phyloP scores from a whole-genome alignment of 306 rosid species.

The Oxytropis ochrocephala region DNA sequence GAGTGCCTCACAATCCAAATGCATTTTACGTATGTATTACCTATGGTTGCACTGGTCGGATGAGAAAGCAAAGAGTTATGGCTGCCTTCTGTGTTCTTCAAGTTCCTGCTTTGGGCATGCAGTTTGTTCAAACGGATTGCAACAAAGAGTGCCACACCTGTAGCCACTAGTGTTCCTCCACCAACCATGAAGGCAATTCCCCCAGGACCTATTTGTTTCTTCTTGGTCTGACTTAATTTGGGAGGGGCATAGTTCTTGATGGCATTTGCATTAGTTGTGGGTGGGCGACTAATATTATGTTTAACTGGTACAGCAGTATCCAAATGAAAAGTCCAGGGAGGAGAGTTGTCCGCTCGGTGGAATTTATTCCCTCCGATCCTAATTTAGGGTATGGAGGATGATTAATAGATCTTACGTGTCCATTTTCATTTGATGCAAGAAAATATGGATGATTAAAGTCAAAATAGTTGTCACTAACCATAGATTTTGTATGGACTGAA shows the following conservation, averaged over 20 bases:
- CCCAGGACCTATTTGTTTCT: conserved; percentile 55
- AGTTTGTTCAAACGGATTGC: conserved; percentile 41
- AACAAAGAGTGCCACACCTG: conserved; percentile 51
- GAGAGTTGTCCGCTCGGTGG: conserved; percentile 46
- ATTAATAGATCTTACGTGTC: not conserved
- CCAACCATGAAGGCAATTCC: conserved; percentile 70
- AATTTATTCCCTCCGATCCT: conserved; percentile 86
- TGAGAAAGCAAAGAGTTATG: conserved; percentile 34
- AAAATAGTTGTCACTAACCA: conserved; percentile 40
- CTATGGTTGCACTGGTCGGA: conserved; percentile 46
- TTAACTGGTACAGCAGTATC: conserved; percentile 37
- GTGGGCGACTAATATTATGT: conserved; percentile 50
- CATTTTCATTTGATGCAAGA: not conserved
- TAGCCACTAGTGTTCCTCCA: conserved; percentile 56
- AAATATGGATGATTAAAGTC: not conserved
- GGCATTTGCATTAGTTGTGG: conserved; percentile 67
- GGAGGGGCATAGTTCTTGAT: conserved; percentile 47
- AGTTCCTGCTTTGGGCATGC: conserved; percentile 17
- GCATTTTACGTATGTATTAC: conserved; percentile 31
- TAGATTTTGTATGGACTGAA: conserved; percentile 68
- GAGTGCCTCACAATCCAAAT: not conserved
- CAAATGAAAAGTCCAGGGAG: conserved; percentile 73
- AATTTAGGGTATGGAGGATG: conserved; percentile 6
- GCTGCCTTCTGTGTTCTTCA: conserved; percentile 31
- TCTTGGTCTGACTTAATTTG: conserved; percentile 36